Base-by-base conservation (phyloP, 768 basidiomycete genomes). In the Boletus vermiculosoides region DNA sequence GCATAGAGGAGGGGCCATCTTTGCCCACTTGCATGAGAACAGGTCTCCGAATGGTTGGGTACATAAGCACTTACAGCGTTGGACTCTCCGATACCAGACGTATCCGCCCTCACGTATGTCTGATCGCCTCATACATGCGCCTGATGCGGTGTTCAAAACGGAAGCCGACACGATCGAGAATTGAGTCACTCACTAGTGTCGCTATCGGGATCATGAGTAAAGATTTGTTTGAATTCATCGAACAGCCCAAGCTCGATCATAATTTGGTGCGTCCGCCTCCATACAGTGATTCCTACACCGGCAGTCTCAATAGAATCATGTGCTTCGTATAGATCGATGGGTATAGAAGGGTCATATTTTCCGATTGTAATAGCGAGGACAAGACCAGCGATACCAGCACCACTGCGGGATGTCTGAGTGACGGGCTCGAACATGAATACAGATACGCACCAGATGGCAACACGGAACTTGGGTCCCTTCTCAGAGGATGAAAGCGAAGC, bases 271-370 rank as follows among this genome's bases (percentile, higher is more conserved):
- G 79, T 80, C 45, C 76, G 68, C 5, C 64, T 64, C 80, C 80
- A 80, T 4, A 81, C 69, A 63, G 76, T 41, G 71, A 80, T 40
- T 65, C 82, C 77, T 5, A 74, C 74, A 16, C 78, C 78, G 5
- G 71, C 62, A 16, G 73, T 71, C 3, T 71, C 71, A 40, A 79
- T 66, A 23, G 74, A 73, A 3, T 71, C 55, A 15, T 73, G 75
- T 3, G 78, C 72, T 67, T 83, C 82, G 60, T 81, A 83, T 2
- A 82, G 52, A 55, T 77, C 69, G 8, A 78, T 71, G 50, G 73
- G 66, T 11, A 78, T 60, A 4, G 59, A 61, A 15, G 56, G 53
- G 61, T 74, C 61, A 42, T 71, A 71, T 45, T 64, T 64, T 28
- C 66, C 71, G 25, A 78, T 68, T 5, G 73, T 67, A n/a, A 69